Percentiles rank a stretch among this genome's conserved stretches.
These are phyloP conservation scores for Rhodamnia argentea DNA, from an alignment of 345 rosid species.

Conservation along the genomic window DNA sequence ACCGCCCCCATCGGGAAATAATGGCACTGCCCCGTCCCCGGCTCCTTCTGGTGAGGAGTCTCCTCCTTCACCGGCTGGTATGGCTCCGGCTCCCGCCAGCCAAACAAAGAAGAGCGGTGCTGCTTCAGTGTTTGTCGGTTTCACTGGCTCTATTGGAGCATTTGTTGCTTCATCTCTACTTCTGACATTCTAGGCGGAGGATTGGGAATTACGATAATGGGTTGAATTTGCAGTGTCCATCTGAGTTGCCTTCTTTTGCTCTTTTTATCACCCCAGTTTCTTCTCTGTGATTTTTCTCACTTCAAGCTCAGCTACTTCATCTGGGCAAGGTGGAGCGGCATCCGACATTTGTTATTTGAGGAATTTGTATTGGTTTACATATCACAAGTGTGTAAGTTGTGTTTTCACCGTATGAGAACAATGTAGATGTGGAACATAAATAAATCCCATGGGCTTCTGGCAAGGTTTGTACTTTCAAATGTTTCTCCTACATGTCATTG, in stretches of 20 bases:
- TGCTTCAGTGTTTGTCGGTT: constrained; percentile 14
- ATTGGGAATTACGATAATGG: not conserved
- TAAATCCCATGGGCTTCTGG: not conserved
- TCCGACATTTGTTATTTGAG: not conserved
- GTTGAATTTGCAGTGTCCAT: not conserved
- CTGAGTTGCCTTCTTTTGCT: not conserved
- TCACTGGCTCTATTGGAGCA: constrained; percentile 26
- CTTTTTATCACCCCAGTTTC: not conserved
- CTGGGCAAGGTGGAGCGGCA: not conserved
- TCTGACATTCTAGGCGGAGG: constrained; percentile 12
- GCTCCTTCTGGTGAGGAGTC: constrained; percentile 38
- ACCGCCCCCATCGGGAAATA: constrained; percentile 14
- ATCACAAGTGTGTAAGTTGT: constrained; percentile 5
- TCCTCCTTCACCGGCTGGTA: constrained; percentile 43
- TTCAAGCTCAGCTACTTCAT: not conserved
- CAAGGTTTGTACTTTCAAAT: not conserved
- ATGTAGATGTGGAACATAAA: not conserved
- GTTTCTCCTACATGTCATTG: not conserved
- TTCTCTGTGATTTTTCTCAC: constrained; percentile 12
- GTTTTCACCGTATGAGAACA: not conserved
- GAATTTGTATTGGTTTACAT: constrained; percentile 4
- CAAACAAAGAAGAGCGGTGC: constrained; percentile 19
- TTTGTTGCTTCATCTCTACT: constrained; percentile 42
- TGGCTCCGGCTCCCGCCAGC: constrained; percentile 33
- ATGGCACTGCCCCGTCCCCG: constrained; percentile 19